phyloP scores from a whole-genome alignment of 257 asterid species.

The Plantago elongata region DNA sequence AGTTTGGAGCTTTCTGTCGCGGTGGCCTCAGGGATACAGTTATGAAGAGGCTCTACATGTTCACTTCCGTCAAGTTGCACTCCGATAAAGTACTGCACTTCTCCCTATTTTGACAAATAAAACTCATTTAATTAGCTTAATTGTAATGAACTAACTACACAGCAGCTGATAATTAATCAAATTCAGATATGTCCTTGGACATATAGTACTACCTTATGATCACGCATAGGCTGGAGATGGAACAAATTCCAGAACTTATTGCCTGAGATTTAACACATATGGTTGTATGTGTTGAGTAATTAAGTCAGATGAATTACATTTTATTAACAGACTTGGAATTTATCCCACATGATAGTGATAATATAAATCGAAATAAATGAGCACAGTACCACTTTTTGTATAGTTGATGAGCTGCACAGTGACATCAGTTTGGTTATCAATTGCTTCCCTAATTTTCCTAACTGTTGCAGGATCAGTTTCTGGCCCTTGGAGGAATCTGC shows the following conservation, averaged over 20 bases:
- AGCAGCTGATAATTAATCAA: background rate
- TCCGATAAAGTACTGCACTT: constrained; percentile 94
- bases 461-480: constrained; percentile 96
- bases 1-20: constrained; percentile 68
- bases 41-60: constrained; percentile 86
- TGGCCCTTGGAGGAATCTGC: constrained; percentile 96
- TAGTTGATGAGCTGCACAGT: constrained; percentile 98
- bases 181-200: constrained; percentile 5
- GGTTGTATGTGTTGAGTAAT: background rate
- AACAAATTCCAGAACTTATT: constrained; percentile 98
- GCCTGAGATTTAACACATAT: constrained; percentile 31
- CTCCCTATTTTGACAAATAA: constrained; percentile 59
- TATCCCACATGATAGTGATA: background rate
- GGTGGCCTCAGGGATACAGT: constrained; percentile 79
- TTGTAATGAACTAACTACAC: constrained; percentile 4
- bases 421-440: constrained; percentile 85
- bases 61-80: constrained; percentile 97
- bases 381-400: constrained; percentile 72
- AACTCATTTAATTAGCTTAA: background rate
- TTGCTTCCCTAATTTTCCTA: constrained; percentile 82
- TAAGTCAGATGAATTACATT: background rate
- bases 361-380: constrained; percentile 3
- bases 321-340: too few relatives aligned
- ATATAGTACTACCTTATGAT: constrained; percentile 69
- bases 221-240: constrained; percentile 99